Evolutionary conservation across 257 asterid species (phyloP).

Genomic region (Striga asiatica): DNA sequence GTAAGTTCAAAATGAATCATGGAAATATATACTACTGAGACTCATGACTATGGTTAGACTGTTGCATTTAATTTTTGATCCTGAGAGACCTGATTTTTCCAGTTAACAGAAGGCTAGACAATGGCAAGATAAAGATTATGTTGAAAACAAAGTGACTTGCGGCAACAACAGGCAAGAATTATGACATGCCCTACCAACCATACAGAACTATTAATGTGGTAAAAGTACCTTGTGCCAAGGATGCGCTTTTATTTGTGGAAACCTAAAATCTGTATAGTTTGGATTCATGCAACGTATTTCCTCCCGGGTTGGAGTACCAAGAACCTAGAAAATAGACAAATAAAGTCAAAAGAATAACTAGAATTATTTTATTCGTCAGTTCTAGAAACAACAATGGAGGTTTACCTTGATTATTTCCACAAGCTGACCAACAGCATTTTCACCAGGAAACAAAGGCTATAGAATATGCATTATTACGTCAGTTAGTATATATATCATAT

Average conservation of each 20-base stretch:
- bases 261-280: slow-evolving; percentile 75
- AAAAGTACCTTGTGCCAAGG: slow-evolving; percentile 89
- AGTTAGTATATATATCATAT: not conserved
- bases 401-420: slow-evolving; percentile 89
- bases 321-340: slow-evolving; percentile 49
- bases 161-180: not conserved
- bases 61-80: not conserved
- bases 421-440: slow-evolving; percentile 94
- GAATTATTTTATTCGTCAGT: slow-evolving; percentile 6
- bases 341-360: slow-evolving; percentile 8
- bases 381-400: slow-evolving; percentile 4
- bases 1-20: too few species aligned
- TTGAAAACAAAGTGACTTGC: not conserved
- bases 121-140: not conserved
- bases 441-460: slow-evolving; percentile 94
- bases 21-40: too few species aligned
- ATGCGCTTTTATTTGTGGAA: slow-evolving; percentile 91
- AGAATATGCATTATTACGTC: slow-evolving; percentile 16
- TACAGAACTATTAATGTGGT: slow-evolving; percentile 1
- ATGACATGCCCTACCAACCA: not conserved
- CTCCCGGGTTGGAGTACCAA: slow-evolving; percentile 93
- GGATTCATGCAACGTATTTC: slow-evolving; percentile 98
- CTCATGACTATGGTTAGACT: too few species aligned
- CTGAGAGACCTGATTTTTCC: not conserved
- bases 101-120: not conserved